phyloP scores from a whole-genome alignment of 2,329 filamentous ascomycete species.

The Cordyceps cicadae region DNA sequence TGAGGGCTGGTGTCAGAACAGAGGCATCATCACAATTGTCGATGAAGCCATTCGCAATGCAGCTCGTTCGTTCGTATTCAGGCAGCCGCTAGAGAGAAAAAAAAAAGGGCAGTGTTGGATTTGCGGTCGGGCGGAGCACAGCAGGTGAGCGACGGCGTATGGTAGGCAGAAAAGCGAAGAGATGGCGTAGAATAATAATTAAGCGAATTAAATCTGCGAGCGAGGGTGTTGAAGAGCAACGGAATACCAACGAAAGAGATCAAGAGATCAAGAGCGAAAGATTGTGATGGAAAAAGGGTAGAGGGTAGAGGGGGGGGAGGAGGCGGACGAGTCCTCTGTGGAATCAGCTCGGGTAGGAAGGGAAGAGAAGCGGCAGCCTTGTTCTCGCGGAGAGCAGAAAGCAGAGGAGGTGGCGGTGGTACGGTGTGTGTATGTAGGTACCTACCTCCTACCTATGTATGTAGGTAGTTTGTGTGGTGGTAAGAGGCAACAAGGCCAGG shows the following conservation, averaged over 20 bases:
- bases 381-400: not conserved
- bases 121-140: not conserved
- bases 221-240: not conserved
- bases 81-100: not conserved
- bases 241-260: not conserved
- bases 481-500: not conserved
- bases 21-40: not conserved
- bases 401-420: not conserved
- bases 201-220: not conserved
- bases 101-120: not conserved
- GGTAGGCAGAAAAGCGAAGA: not conserved
- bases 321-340: no score
- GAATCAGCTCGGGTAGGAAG: not conserved
- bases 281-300: not conserved
- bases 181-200: no score
- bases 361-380: not conserved
- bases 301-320: no score
- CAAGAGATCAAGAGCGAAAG: not conserved
- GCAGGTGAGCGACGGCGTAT: not conserved
- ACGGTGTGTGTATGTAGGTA: no score
- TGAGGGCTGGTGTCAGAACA: not conserved
- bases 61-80: not conserved
- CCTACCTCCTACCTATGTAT: no score
- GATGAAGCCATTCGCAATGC: not conserved
- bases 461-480: no score